Conservation (phyloP, 176 grass and related monocot genomes). For the Lolium perenne region DNA sequence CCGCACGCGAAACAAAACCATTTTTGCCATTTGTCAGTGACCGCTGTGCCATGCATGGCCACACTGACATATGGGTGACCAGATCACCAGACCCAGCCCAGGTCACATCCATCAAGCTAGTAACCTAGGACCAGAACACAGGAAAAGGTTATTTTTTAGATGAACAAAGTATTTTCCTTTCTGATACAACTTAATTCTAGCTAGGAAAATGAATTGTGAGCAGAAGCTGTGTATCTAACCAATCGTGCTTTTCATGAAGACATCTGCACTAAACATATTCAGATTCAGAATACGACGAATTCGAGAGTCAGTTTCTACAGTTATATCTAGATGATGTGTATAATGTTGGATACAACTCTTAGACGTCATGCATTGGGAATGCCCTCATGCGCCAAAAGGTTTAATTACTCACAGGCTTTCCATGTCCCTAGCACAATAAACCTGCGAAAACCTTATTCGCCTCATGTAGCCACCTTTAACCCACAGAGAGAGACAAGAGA, state of each 20-base stretch:
- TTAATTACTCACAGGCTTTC: constrained; percentile 21
- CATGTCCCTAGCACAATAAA: constrained; percentile 29
- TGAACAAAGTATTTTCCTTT: background rate
- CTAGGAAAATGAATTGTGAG: background rate
- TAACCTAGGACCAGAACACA: background rate
- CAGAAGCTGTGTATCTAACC: background rate
- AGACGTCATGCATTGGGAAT: constrained; percentile 5
- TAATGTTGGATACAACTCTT: background rate
- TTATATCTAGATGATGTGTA: constrained; percentile 11
- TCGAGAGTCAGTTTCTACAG: background rate
- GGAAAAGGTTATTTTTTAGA: background rate
- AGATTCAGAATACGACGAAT: constrained; percentile 1
- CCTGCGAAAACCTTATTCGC: constrained; percentile 43
- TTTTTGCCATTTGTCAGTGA: constrained; percentile 2
- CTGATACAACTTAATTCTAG: background rate
- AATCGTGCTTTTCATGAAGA: background rate
- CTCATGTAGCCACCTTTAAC: constrained; percentile 22
- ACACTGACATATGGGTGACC: background rate
- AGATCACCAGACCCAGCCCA: background rate
- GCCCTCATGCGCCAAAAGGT: constrained; percentile 10
- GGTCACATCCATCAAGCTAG: background rate
- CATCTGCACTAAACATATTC: background rate
- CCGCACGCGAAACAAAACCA: background rate
- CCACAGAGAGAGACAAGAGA: constrained; percentile 31
- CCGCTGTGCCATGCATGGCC: background rate